Evolutionary conservation across 139 green algal species (phyloP), one percentile per base, ranked within the genome.

Genomic region (Eudorina sp.): DNA sequence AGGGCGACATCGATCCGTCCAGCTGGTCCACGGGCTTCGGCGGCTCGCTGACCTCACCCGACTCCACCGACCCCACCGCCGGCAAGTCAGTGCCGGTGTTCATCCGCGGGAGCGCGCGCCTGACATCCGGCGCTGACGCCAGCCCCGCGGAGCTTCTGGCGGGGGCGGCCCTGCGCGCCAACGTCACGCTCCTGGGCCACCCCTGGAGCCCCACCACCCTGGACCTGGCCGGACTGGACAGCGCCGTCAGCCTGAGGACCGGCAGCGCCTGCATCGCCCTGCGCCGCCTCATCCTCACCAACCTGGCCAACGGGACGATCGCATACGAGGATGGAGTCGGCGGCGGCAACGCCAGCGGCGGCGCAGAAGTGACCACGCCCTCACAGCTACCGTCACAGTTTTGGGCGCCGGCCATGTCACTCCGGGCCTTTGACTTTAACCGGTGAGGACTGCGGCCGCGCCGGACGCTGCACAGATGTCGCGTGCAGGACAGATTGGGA

Each of bases 371-470:
- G 2, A 34, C n/a, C n/a, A n/a, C n/a, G n/a, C n/a, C n/a, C n/a
- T n/a, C n/a, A n/a, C n/a, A n/a, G n/a, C n/a, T n/a, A n/a, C n/a
- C n/a, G n/a, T n/a, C n/a, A n/a, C n/a, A n/a, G n/a, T 25, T 18
- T 7, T 77, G 69, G 69, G 19, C 51, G 69, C 38, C 69, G 38
- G 38, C 69, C 25, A 23, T 23, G 38, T 23, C 69, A 16, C 69
- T 77, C 38, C 69, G 48, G 16, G 11, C 38, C 8, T 77, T 77
- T 4, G 69, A 77, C 69, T 77, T 77, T 34, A 38, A 77, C 69
- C 48, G 69, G 69, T 77, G 19, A 11, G 69, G 21, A n/a, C n/a
- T n/a, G n/a, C n/a, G n/a, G n/a, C n/a, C n/a, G n/a, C n/a, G n/a
- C n/a, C n/a, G n/a, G n/a, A n/a, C n/a, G n/a, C n/a, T n/a, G n/a